Evolutionary conservation across 768 basidiomycete genomes (phyloP), one percentile per base, ranked within the genome.

Genomic region (Rhizopogon vulgaris): DNA sequence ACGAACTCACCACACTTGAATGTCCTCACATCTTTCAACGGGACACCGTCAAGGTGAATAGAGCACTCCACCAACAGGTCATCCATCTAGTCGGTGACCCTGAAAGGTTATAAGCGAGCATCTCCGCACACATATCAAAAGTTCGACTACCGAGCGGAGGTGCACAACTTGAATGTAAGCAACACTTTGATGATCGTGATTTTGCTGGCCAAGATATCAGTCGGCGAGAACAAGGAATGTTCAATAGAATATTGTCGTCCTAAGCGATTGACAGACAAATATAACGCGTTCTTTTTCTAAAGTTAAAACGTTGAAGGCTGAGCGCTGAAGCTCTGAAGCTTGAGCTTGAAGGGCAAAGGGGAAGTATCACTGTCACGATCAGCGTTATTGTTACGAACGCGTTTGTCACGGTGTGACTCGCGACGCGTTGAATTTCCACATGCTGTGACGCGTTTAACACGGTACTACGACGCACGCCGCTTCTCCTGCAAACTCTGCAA

Each of bases 31-130:
- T 69, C 57, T 10, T 57, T 61, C 48, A 67, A 57, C 36, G 58
- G 48, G 5, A 67, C 65, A 0, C 58, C 56, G 6, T 63, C 66
- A 3, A 67, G 61, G 32, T 67, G 66, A n/a, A 67, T 67, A 8
- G 67, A 65, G 25, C 66, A 67, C 30, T 69, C 67, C 42, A 67
- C 56, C 11, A 63, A 38, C 6, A 67, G 27, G 40, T 63, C 57
- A 22, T 52, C 56, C 58, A 62, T 53, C 22, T 34, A 24, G 2
- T 34, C 5, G 32, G 22, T 24, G 22, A 46, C 45, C 45, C 28
- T 46, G 8, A 46, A 46, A 46, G 4, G 6, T 46, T 15, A 46
- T 46, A 30, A 46, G 18, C 32, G 32, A 18, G 45, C 45, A 46
- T 9, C 36, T 34, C 45, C 14, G 32, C 45, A 22, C 32, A 34